phyloP scores from a whole-genome alignment of 345 rosid genomes.

The Fremontodendron californicum region DNA sequence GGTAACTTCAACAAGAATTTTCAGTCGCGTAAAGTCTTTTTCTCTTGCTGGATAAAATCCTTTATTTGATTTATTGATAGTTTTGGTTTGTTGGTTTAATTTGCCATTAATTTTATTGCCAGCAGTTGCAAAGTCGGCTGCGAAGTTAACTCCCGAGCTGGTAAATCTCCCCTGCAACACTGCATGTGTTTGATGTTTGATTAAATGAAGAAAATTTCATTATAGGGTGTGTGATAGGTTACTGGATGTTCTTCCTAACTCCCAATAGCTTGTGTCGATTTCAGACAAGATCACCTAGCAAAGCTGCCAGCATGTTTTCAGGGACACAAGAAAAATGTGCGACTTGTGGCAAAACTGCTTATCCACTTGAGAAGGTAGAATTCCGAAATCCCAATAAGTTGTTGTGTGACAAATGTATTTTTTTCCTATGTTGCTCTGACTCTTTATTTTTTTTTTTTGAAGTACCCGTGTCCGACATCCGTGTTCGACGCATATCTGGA shows the following conservation, averaged over 20 bases:
- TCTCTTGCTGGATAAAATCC: background rate
- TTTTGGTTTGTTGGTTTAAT: conserved; percentile 25
- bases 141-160: conserved; percentile 80
- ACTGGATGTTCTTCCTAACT: conserved; percentile 16
- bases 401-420: background rate
- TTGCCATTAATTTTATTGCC: conserved; percentile 28
- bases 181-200: conserved; percentile 11
- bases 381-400: conserved; percentile 1
- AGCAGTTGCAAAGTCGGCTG: conserved; percentile 84
- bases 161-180: conserved; percentile 37
- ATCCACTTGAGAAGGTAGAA: conserved; percentile 91
- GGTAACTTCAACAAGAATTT: conserved; percentile 93
- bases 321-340: conserved; percentile 97
- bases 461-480: too few relatives aligned
- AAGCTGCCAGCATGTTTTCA: conserved; percentile 88
- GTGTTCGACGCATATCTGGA: too few relatives aligned
- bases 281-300: conserved; percentile 92
- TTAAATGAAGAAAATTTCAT: background rate
- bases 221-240: background rate
- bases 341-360: conserved; percentile 95
- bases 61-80: background rate
- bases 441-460: too few relatives aligned
- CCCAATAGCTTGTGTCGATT: conserved; percentile 29
- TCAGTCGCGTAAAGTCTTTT: conserved; percentile 70
- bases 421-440: too few relatives aligned